Base-by-base conservation (phyloP, 2,329 filamentous ascomycete species). In the Colletotrichum eremochloae region DNA sequence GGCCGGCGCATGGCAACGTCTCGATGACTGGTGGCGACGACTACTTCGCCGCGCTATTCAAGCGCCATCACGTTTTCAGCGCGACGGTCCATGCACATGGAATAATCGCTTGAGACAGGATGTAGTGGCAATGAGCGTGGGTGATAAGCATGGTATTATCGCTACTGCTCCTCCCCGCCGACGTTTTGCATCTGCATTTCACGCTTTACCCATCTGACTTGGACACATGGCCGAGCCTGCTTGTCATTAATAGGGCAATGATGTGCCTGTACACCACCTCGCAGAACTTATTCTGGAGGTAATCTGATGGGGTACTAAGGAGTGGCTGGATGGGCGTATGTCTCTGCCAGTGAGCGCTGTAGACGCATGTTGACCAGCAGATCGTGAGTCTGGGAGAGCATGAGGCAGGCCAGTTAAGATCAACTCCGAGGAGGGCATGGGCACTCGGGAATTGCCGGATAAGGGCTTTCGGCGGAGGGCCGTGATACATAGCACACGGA, bases 401-500 rank as follows among this genome's bases (percentile, higher is more conserved):
- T 42, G n/a, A 53, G 33, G 61, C 15, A 73, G 68, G 66, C 55
- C 44, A 57, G 58, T 73, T 56, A 63, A 67, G 50, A 71, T 53
- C 64, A 75, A 74, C 68, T 62, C 44, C 52, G 52, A 68, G 52
- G 60, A 64, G 14, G 31, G 31, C 50, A 63, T 44, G 48, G 60
- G 31, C 42, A 69, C 56, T 74, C 71, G 66, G 63, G 67, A 24
- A 44, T 67, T 67, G 55, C 61, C 63, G 71, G 75, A 78, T 75
- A 74, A 75, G 74, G 74, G 67, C 50, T 72, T 63, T 53, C 5
- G 65, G 72, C 74, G 76, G 74, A 74, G 74, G 74, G 68, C 55
- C 68, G 65, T 53, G 74, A 77, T 75, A 77, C 75, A 76, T 74
- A 77, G 40, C 24, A 52, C 12, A 52, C 0, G 14, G n/a, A 52